phyloP scores from a whole-genome alignment of 169 alveolate species.

The Theileria luwenshuni region DNA sequence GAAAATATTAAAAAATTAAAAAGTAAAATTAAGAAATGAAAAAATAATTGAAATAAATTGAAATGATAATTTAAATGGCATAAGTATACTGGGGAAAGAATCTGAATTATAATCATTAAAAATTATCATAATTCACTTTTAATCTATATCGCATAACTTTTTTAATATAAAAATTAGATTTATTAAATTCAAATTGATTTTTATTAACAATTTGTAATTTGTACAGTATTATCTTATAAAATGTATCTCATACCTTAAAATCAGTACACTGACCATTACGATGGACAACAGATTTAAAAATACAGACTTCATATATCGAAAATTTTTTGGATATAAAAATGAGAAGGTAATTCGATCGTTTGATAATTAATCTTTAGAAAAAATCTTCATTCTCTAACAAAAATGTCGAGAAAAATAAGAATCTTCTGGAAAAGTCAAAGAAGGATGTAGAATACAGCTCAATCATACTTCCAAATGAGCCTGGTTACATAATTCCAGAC shows the following conservation, averaged over 20 bases:
- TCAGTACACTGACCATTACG: not conserved
- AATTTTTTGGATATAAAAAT: constrained; percentile 51
- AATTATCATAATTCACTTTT: not conserved
- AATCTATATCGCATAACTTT: not conserved
- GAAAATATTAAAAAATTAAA: not conserved
- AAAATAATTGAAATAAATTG: too few species aligned
- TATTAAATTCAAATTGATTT: too few species aligned
- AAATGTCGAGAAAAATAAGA: constrained; percentile 38
- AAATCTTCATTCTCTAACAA: constrained; percentile 32
- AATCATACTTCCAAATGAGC: constrained; percentile 47
- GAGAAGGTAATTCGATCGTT: constrained; percentile 37
- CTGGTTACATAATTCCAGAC: constrained; percentile 40
- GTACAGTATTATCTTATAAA: not conserved
- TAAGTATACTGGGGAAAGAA: too few species aligned
- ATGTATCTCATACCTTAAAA: not conserved
- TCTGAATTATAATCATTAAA: not conserved
- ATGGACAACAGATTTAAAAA: not conserved
- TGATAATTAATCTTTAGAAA: constrained; percentile 6
- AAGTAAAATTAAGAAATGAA: too few species aligned
- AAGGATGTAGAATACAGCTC: constrained; percentile 48
- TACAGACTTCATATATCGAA: constrained; percentile 51
- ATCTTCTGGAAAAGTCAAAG: constrained; percentile 20
- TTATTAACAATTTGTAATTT: not conserved
- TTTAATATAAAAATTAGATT: too few species aligned
- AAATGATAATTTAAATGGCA: too few species aligned